Conservation (phyloP, 2,329 filamentous ascomycete species). For the Trichoderma gracile region DNA sequence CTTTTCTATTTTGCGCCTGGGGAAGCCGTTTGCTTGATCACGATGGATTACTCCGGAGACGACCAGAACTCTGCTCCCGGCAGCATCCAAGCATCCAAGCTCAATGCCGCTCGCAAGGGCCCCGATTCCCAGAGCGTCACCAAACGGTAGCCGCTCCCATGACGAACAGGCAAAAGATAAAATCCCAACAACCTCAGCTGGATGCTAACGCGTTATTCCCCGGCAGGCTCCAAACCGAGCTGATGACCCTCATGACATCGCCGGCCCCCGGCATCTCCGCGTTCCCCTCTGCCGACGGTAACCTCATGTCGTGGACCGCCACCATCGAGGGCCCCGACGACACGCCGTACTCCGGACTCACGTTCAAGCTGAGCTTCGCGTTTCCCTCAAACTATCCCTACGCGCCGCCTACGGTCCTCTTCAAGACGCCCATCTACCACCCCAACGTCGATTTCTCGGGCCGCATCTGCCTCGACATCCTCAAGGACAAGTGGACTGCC, state of each 20-base stretch:
- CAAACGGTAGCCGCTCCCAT: slow-evolving; percentile 60
- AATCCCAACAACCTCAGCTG: not conserved
- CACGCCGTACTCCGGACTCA: slow-evolving; percentile 85
- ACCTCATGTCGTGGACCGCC: slow-evolving; percentile 88
- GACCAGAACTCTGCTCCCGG: slow-evolving; percentile 69
- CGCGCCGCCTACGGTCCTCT: slow-evolving; percentile 83
- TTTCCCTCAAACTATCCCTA: slow-evolving; percentile 96
- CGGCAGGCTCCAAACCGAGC: slow-evolving; percentile 84
- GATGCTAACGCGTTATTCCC: not conserved
- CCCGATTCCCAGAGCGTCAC: slow-evolving; percentile 72
- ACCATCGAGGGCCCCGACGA: slow-evolving; percentile 90
- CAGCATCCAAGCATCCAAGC: slow-evolving; percentile 62
- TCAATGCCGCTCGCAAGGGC: slow-evolving; percentile 56
- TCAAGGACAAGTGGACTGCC: slow-evolving; percentile 99
- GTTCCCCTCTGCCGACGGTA: slow-evolving; percentile 86
- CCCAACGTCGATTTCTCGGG: slow-evolving; percentile 98
- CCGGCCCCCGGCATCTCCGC: slow-evolving; percentile 91
- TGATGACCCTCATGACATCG: slow-evolving; percentile 98
- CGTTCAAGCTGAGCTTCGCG: slow-evolving; percentile 86
- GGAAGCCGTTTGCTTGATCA: slow-evolving; percentile 6
- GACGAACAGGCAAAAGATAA: no score
- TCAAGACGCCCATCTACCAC: slow-evolving; percentile 99
- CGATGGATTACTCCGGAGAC: slow-evolving; percentile 52
- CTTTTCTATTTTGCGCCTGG: not conserved
- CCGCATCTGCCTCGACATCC: slow-evolving; percentile 93